Base-by-base conservation (phyloP, 176 grass and related monocot genomes). In the Carex myosuroides region DNA sequence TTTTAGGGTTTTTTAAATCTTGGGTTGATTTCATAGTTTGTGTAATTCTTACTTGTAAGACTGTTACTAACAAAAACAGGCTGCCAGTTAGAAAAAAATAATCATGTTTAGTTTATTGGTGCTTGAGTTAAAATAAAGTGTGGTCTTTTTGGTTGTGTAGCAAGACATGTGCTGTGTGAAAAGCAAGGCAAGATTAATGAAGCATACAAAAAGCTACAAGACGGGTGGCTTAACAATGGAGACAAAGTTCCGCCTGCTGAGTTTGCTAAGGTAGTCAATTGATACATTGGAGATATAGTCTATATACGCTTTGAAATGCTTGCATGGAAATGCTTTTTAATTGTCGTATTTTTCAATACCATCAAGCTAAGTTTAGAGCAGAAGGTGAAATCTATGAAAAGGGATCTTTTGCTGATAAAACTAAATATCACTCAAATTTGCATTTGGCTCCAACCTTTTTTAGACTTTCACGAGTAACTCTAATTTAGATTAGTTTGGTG, bases 131-230 rank as follows among this genome's bases (percentile, higher is more conserved):
- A 48, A 48, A 48, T 10, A 48, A 48, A 30, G 14, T 68, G 84
- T 66, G 33, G 32, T 79, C 52, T 26, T 91, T 79, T 29, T 79
- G 2, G 21, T 37, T 61, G 73, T 85, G 44, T 87, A 97, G 96
- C 96, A 60, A 90, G 96, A 75, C 96, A 98, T 41, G 85, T 95
- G 2, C 61, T 98, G 46, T 95, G 92, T 48, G 96, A 98, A 89
- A 98, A 98, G 83, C 96, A 98, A 88, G 92, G 93, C 46, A 98
- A 95, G 86, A 93, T 98, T 62, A 98, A 98, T 84, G 96, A 93
- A 41, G 96, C 96, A 6, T 98, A 95, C 87, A 98, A 98, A 82
- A 98, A 98, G 82, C 82, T 98, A 21, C 92, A 98, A 87, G 93
- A 95, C 61, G 92, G 92, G 62, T 98, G 91, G 96, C 64, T 98